A percentile compares a stretch with the other conserved stretches of the same genome.
Evolutionary conservation across 108 stramenopile species (phyloP).

Genomic region (Aurantiochytrium sp.): DNA sequence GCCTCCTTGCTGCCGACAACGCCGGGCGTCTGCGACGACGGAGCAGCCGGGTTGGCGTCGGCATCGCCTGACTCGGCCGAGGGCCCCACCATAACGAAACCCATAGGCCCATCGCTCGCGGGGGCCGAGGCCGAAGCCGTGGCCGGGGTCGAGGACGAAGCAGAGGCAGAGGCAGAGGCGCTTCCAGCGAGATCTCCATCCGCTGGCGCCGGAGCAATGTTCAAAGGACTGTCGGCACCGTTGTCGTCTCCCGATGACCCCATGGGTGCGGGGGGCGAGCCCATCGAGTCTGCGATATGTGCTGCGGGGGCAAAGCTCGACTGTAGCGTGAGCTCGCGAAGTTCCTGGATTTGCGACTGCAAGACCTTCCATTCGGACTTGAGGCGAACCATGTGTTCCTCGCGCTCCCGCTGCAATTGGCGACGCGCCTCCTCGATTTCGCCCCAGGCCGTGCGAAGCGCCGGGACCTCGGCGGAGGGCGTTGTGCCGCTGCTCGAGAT

Average conservation of each 20-base stretch:
- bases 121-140: neutral
- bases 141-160: neutral
- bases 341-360: neutral
- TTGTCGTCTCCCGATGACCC: neutral
- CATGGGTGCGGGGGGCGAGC: neutral
- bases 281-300: neutral
- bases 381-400: neutral
- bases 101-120: neutral
- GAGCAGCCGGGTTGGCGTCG: no score
- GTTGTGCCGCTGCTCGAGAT: neutral
- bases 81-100: neutral
- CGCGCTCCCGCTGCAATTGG: neutral
- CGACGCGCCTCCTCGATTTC: neutral
- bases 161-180: neutral
- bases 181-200: neutral
- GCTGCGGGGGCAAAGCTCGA: neutral
- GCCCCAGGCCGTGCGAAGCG: neutral
- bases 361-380: neutral
- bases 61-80: neutral
- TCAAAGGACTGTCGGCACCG: neutral
- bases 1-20: no score
- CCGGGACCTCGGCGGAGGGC: neutral
- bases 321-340: neutral
- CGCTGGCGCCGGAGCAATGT: neutral
- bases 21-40: no score